A percentile compares a stretch with the other conserved stretches of the same genome.
phyloP scores from a whole-genome alignment of 2,329 filamentous ascomycete genomes.

The Colletotrichum eremochloae region DNA sequence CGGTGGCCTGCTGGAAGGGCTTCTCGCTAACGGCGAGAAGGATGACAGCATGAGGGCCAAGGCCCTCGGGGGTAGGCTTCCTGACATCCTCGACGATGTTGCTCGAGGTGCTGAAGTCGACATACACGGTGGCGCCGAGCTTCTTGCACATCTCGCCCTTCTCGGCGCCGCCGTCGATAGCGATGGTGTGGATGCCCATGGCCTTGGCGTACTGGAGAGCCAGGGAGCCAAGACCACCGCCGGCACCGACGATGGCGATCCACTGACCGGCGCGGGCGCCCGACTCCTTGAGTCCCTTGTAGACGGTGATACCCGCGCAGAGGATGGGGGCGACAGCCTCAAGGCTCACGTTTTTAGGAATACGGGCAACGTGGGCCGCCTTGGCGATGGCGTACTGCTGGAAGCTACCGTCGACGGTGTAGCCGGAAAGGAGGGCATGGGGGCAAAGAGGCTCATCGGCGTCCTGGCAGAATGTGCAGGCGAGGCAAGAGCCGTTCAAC shows the following conservation, averaged over 20 bases:
- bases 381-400: slow-evolving; percentile 88
- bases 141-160: slow-evolving; percentile 78
- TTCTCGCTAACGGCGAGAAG: slow-evolving; percentile 89
- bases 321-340: slow-evolving; percentile 85
- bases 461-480: slow-evolving; percentile 86
- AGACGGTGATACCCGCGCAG: slow-evolving; percentile 89
- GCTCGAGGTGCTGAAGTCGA: slow-evolving; percentile 84
- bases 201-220: slow-evolving; percentile 91
- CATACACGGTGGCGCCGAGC: slow-evolving; percentile 79
- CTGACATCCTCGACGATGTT: slow-evolving; percentile 89
- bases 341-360: slow-evolving; percentile 82
- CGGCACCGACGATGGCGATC: slow-evolving; percentile 88
- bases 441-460: slow-evolving; percentile 87
- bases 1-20: slow-evolving; percentile 94
- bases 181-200: slow-evolving; percentile 86
- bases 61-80: slow-evolving; percentile 81
- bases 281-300: slow-evolving; percentile 92
- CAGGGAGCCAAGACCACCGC: slow-evolving; percentile 83
- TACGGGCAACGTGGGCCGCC: slow-evolving; percentile 84
- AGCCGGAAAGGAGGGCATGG: slow-evolving; percentile 82
- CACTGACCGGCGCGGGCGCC: slow-evolving; percentile 79
- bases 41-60: slow-evolving; percentile 89
- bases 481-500: slow-evolving; percentile 89
- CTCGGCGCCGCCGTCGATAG: slow-evolving; percentile 86
- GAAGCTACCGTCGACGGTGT: slow-evolving; percentile 93